Base-by-base conservation (phyloP, 202 grass and related monocot genomes). In the Cymbopogon flexuosus region DNA sequence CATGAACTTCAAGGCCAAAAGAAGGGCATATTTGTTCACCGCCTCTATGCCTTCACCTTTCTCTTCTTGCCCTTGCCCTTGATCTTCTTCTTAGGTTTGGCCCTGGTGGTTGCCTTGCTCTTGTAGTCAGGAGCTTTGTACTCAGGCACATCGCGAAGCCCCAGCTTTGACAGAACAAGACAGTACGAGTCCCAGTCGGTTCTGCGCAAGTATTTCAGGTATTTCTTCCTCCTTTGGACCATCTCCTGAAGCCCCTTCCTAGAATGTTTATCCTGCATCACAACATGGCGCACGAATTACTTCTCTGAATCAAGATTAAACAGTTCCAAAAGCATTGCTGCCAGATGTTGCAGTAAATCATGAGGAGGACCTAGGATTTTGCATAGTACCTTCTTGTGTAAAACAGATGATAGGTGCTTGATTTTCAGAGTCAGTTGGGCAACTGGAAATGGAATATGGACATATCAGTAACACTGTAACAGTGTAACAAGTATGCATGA, bases 131-230 rank as follows among this genome's bases (percentile, higher is more conserved):
- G 88, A 39, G 87, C 85, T 73, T 91, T 99, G 75, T 96, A 96
- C 80, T 93, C 88, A 0, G 96, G 90, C 18, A 87, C 81, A 34
- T 99, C 92, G 0, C 90, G 88, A 39, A 99, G 96, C 0, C 87
- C 92, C 40, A 99, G 78, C 87, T 88, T 99, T 10, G 96, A 96
- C 40, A 99, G 60, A 49, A 91, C 89, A 65, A 96, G 77, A 76
- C 90, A 87, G 71, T 99, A 99, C 2, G 96, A 99, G 59, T 96
- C 96, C 96, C 92, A 99, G 73, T 99, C 96, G 16, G 92, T 99
- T 71, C 87, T 85, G 42, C 90, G 87, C 36, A 99, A 84, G 86
- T 99, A 99, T 51, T 91, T 96, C 62, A 99, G 88, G 76, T 90
- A 88, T 39, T 99, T 96, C 88, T 99, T 99, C 83, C 96, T 96